A percentile compares a stretch with the other conserved stretches of the same genome.
phyloP scores from a whole-genome alignment of 169 alveolate species.

The Cryptosporidium sp. region DNA sequence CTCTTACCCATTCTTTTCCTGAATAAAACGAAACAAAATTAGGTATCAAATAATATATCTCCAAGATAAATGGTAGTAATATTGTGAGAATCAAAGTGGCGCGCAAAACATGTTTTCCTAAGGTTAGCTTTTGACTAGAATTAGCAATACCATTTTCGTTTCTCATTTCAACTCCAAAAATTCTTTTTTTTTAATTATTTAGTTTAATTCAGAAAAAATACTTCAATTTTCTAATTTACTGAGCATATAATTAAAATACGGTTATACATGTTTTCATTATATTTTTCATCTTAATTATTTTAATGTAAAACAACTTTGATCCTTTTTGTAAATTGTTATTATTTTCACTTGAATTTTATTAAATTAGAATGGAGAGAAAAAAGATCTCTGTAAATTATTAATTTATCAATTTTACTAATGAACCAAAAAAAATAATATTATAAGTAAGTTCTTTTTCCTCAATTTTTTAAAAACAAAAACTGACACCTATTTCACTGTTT shows the following conservation, averaged over 20 bases:
- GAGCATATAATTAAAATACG: not conserved
- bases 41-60: conserved; percentile 41
- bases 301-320: not conserved
- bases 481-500: not conserved
- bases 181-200: too few relatives aligned
- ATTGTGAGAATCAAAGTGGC: conserved; percentile 16
- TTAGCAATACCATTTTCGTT: conserved; percentile 9
- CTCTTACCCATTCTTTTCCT: conserved; percentile 56
- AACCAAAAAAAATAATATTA: too few relatives aligned
- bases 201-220: too few relatives aligned
- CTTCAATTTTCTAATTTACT: too few relatives aligned
- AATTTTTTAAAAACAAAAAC: not conserved
- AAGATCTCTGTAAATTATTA: not conserved
- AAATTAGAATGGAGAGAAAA: not conserved
- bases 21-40: conserved; percentile 27
- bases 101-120: conserved; percentile 33
- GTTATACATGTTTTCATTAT: not conserved
- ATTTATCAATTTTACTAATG: too few relatives aligned
- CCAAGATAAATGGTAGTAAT: conserved; percentile 34
- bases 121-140: conserved; percentile 6
- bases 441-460: not conserved
- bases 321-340: not conserved
- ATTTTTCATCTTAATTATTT: not conserved
- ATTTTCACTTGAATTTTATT: not conserved
- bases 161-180: conserved; percentile 25